Percentiles rank a stretch among this genome's conserved stretches.
These are phyloP conservation scores for Chamaecyparis obtusa DNA, from an alignment of 75 land plant genomes.

Conservation along the genomic window DNA sequence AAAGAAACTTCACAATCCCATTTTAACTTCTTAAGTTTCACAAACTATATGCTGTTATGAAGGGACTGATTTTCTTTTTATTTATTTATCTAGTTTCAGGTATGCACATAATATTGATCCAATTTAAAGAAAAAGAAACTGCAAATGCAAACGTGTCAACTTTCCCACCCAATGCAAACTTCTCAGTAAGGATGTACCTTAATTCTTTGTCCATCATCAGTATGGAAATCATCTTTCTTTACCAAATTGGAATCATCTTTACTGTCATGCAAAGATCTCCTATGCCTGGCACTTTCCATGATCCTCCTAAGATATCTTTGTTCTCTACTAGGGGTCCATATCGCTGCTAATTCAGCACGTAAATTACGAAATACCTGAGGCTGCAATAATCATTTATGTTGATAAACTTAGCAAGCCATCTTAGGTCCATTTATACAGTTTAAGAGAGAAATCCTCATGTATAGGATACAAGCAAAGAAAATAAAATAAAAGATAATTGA, in stretches of 20 bases:
- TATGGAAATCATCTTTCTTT: constrained; percentile 12
- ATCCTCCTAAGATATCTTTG: constrained; percentile 49
- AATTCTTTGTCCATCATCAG: constrained; percentile 44
- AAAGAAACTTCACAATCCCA: background rate
- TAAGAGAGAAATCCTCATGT: background rate
- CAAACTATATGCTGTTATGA: background rate
- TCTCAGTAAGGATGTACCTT: constrained; percentile 32
- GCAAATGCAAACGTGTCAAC: background rate
- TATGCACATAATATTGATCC: background rate
- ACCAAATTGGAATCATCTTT: constrained; percentile 13
- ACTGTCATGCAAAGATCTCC: constrained; percentile 23
- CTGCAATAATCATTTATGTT: constrained; percentile 32
- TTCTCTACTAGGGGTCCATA: constrained; percentile 66
- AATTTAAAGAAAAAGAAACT: background rate
- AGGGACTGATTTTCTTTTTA: background rate
- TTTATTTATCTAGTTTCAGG: background rate
- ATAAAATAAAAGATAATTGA: background rate
- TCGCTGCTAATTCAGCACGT: constrained; percentile 84
- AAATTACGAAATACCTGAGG: constrained; percentile 60
- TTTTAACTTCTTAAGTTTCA: background rate
- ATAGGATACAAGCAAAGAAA: too few species aligned
- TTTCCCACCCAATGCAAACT: background rate
- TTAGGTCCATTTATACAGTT: background rate
- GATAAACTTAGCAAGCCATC: background rate
- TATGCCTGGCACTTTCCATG: constrained; percentile 35